Base-by-base conservation (phyloP, 371 early-diverging fungal genomes). In the Dichotomocladium elegans region DNA sequence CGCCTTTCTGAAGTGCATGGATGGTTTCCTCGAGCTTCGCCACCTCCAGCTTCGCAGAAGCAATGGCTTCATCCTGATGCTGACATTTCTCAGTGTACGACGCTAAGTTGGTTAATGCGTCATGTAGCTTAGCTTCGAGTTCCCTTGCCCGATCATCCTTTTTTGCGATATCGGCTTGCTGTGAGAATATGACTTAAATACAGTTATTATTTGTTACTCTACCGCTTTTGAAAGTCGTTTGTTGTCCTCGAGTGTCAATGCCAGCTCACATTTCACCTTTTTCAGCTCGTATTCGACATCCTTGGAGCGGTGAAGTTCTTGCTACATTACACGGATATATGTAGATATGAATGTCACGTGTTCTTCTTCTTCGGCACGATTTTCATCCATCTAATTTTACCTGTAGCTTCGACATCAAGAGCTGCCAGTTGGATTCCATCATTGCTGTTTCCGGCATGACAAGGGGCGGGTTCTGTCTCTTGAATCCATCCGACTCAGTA, bases 261-360 rank as follows among this genome's bases (percentile, higher is more conserved):
- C n/a, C 53, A 41, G 63, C 64, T 1, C 21, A 17, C 5, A 70
- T 48, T 22, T 59, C 48, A n/a, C 61, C 63, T 31, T 63, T 68
- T 41, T 62, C 64, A 74, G 43, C 30, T 74, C 68, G 9, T 56
- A 51, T 47, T 70, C 71, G 3, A 74, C 58, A 22, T 56, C 42
- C 51, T 63, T 66, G 30, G 74, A 70, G 55, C 67, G 53, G 19
- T 66, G 64, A 25, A 74, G 33, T 41, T 74, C 74, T 41, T 21
- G 40, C 28, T 22, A 17, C 12, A 3, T n/a, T n/a, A n/a, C n/a
- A n/a, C n/a, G n/a, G n/a, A n/a, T n/a, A n/a, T n/a, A n/a, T n/a
- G n/a, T n/a, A n/a, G n/a, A n/a, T n/a, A n/a, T n/a, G n/a, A n/a
- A n/a, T n/a, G n/a, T n/a, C n/a, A n/a, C n/a, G n/a, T n/a, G n/a